Percentiles rank a stretch among this genome's conserved stretches.
Conservation (phyloP, 306 rosid genomes). For the Prinsepia uniflora region DNA sequence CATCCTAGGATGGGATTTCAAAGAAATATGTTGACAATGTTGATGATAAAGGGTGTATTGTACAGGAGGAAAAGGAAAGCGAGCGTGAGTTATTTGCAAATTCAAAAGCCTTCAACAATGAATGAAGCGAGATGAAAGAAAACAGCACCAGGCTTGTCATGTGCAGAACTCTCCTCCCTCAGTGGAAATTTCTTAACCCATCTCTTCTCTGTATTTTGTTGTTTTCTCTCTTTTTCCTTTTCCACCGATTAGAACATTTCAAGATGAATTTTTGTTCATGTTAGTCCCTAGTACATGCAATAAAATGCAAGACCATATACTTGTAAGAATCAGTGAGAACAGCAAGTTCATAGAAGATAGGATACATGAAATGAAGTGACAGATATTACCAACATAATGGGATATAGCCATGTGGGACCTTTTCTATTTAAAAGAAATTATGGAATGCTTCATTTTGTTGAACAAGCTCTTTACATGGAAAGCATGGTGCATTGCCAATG, state of each 20-base stretch:
- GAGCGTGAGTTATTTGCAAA: slow-evolving; percentile 39
- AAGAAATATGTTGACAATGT: slow-evolving; percentile 18
- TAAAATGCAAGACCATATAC: neutral
- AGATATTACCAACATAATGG: neutral
- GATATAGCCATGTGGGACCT: neutral
- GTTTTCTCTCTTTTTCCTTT: neutral
- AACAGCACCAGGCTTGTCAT: slow-evolving; percentile 35
- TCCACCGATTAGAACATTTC: slow-evolving; percentile 7
- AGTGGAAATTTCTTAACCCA: slow-evolving; percentile 39
- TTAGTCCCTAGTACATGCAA: slow-evolving; percentile 11
- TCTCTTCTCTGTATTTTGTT: slow-evolving; percentile 32
- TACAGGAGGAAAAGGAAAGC: slow-evolving; percentile 35
- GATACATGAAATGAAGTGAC: neutral
- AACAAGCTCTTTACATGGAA: neutral
- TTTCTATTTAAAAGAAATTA: neutral
- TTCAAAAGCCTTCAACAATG: slow-evolving; percentile 34
- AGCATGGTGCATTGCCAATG: neutral
- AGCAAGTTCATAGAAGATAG: neutral
- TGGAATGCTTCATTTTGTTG: neutral
- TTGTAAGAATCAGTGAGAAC: neutral
- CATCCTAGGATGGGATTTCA: slow-evolving; percentile 46
- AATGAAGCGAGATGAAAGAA: slow-evolving; percentile 26
- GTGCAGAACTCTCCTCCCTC: slow-evolving; percentile 31
- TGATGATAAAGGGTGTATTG: slow-evolving; percentile 40
- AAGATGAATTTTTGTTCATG: slow-evolving; percentile 38